Base-by-base conservation (phyloP, 139 green algal genomes). In the Micromonas commoda region DNA sequence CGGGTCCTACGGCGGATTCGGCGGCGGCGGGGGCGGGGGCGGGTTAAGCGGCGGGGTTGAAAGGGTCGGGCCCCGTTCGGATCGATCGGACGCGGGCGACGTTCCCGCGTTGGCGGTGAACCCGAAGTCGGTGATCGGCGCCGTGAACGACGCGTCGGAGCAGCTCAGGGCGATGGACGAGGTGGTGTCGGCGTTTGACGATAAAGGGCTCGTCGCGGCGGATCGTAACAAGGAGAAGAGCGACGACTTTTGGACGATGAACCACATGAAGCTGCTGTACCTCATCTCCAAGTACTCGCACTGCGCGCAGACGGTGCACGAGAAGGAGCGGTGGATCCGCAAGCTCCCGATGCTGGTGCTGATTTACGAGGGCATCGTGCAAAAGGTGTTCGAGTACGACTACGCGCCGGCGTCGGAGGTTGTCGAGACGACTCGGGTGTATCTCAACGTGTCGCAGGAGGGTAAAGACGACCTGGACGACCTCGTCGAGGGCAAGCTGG, bases 311-410 rank as follows among this genome's bases (percentile, higher is more conserved):
- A 71, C 65, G 39, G 51, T 54, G 35, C 21, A 76, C 45, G 76
- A 71, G 65, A 74, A 76, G 65, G 76, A 81, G 65, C 34, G 24
- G 28, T 82, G 77, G 77, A 77, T 82, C 19, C 57, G 77, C 23
- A 73, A 78, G 53, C 57, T 82, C 33, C 77, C 77, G 35, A 29
- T 82, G n/a, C 28, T 78, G 24, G 77, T 82, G 54, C 37, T 82
- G 23, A 67, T 82, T 19, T 82, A 78, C 35, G 77, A 82, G 77
- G 77, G 77, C 21, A 66, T 82, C n/a, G 57, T 78, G 33, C 57
- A 73, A 23, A 77, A 77, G n/a, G 69, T 78, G 54, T 82, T 78
- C 35, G 61, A 78, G 21, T 82, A 82, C 57, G 77, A 82, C 60
- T 82, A 82, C 77, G 77, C 77, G 28, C 77, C 77, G 1, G 45